These are phyloP conservation scores for Lepraria neglecta DNA, from an alignment of 495 filamentous ascomycete species.

Conservation along the genomic window DNA sequence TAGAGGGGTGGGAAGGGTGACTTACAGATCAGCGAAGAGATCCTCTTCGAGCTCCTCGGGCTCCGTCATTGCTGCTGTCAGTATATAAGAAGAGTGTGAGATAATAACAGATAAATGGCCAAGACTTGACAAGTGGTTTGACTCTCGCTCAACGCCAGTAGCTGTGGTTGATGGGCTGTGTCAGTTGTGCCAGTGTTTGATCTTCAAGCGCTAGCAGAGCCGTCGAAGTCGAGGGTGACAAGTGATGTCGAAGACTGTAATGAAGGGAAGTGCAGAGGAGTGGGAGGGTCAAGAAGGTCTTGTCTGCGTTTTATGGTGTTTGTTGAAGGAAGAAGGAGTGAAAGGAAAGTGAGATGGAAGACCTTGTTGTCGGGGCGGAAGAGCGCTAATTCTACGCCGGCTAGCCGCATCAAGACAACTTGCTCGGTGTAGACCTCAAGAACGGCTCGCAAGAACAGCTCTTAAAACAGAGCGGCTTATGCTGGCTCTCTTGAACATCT, in stretches of 20 bases:
- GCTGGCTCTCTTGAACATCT: background rate
- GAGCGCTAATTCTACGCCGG: constrained; percentile 4
- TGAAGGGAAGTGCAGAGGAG: background rate
- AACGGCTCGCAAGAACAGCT: constrained; percentile 6
- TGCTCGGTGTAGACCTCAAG: constrained; percentile 5
- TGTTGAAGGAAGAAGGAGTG: background rate
- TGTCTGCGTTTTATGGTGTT: background rate
- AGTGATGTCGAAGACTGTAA: no score
- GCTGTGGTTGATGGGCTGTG: no score
- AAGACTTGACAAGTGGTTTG: background rate
- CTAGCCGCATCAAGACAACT: constrained; percentile 19
- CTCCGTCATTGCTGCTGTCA: constrained; percentile 60
- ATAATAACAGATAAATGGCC: background rate
- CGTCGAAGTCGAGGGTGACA: no score
- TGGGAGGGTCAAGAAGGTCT: background rate
- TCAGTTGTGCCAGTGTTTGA: no score
- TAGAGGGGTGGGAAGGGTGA: constrained; percentile 20
- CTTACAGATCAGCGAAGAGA: constrained; percentile 97
- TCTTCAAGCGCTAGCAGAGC: no score
- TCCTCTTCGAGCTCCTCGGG: constrained; percentile 91
- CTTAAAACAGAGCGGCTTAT: background rate
- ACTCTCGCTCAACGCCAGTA: no score
- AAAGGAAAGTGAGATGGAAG: constrained; percentile 12
- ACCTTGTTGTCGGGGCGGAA: constrained; percentile 3
- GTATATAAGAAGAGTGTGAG: constrained; percentile 13